phyloP scores from a whole-genome alignment of 2,329 filamentous ascomycete species.

The Sclerotinia nivalis region DNA sequence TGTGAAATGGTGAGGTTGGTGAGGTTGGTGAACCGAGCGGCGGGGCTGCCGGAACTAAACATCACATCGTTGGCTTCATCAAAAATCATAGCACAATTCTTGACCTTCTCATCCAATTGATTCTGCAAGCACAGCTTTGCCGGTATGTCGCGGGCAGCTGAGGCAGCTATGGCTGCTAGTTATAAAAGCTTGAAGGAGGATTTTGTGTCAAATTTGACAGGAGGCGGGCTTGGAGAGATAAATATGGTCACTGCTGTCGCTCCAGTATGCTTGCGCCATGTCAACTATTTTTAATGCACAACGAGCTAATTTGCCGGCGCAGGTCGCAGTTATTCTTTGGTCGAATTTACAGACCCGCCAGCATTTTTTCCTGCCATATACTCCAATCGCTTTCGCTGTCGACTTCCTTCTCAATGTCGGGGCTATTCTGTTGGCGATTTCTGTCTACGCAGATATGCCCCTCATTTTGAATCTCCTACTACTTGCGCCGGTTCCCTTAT shows the following conservation, averaged over 20 bases:
- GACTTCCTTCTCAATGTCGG: constrained; percentile 89
- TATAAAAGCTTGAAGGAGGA: constrained; percentile 95
- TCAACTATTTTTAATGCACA: constrained; percentile 21
- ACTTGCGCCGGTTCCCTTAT: constrained; percentile 63
- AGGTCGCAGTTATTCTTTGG: constrained; percentile 86
- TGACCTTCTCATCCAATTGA: background rate
- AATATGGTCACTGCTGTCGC: constrained; percentile 82
- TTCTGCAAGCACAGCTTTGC: background rate
- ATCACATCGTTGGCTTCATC: background rate
- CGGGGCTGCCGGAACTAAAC: background rate
- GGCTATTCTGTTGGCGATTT: constrained; percentile 80
- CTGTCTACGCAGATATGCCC: constrained; percentile 76
- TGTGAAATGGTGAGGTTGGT: background rate
- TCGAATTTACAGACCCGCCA: constrained; percentile 82
- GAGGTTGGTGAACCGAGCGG: constrained; percentile 1
- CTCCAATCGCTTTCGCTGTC: constrained; percentile 63
- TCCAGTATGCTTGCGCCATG: constrained; percentile 61
- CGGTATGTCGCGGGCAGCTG: constrained; percentile 38
- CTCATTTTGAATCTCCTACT: constrained; percentile 74
- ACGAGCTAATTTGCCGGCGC: constrained; percentile 21
- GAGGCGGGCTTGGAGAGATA: constrained; percentile 82
- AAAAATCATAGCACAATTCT: background rate
- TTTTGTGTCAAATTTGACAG: constrained; percentile 88
- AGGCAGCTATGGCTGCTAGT: constrained; percentile 49
- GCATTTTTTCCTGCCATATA: constrained; percentile 79